Conservation (phyloP, 768 basidiomycete genomes). For the Mycena latifolia region DNA sequence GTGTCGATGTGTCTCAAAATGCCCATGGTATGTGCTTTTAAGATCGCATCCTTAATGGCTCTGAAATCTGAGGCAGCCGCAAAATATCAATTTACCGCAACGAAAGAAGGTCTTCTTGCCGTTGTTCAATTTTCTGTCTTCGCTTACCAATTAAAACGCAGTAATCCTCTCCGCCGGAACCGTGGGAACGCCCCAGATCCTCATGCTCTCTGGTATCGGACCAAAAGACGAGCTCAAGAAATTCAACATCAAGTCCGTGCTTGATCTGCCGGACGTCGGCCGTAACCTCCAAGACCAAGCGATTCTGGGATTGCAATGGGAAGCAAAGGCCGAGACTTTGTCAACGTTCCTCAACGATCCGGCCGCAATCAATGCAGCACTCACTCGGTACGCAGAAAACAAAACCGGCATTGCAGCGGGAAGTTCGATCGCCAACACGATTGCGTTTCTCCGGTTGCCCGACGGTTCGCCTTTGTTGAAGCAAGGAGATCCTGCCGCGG, state of each 20-base stretch:
- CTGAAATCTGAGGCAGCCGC: not conserved
- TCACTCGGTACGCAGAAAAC: slow-evolving; percentile 3
- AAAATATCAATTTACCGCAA: not conserved
- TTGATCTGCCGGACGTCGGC: slow-evolving; percentile 18
- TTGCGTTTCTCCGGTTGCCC: slow-evolving; percentile 21
- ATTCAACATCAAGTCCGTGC: not conserved
- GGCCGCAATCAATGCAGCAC: not conserved
- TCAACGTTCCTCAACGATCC: slow-evolving; percentile 9
- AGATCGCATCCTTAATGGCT: not conserved
- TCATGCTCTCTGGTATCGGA: slow-evolving; percentile 22
- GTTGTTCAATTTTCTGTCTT: too few relatives aligned
- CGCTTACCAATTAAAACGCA: not conserved
- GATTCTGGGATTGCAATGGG: slow-evolving; percentile 7
- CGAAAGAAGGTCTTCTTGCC: not conserved
- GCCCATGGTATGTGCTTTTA: not conserved
- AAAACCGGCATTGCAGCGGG: slow-evolving; percentile 23
- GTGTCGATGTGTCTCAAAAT: not conserved
- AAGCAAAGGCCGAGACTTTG: slow-evolving; percentile 2
- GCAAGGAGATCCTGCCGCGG: slow-evolving; percentile 18
- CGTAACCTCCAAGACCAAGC: slow-evolving; percentile 10
- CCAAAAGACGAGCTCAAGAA: slow-evolving; percentile 1
- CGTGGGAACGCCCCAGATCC: slow-evolving; percentile 18
- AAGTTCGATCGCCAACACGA: slow-evolving; percentile 19
- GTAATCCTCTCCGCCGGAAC: slow-evolving; percentile 16
- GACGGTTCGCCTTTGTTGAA: slow-evolving; percentile 2